phyloP scores from a whole-genome alignment of 2,329 filamentous ascomycete genomes.

The Pestalotiopsis sp. region DNA sequence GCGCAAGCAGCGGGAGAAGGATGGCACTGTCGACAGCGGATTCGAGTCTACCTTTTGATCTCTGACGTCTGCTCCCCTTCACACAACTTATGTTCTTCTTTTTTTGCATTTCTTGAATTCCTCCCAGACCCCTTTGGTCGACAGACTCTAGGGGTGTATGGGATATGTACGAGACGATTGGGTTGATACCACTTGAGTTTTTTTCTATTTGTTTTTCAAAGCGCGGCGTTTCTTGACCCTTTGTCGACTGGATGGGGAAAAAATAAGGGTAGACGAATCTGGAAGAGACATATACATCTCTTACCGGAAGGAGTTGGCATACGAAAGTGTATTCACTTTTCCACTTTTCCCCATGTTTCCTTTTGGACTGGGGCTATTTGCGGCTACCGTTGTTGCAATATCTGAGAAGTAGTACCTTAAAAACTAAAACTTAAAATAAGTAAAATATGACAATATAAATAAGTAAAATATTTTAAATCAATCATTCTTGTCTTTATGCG shows the following conservation, averaged over 20 bases:
- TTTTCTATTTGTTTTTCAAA: not conserved
- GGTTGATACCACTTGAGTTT: constrained; percentile 12
- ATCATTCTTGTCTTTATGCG: not conserved
- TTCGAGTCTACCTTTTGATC: not conserved
- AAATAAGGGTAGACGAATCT: not conserved
- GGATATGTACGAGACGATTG: not conserved
- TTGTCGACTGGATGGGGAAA: not conserved
- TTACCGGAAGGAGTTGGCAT: not conserved
- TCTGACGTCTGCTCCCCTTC: not conserved
- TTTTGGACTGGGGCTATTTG: constrained; percentile 5
- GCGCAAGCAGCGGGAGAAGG: constrained; percentile 34
- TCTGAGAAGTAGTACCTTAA: constrained; percentile 11
- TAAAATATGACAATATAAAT: constrained; percentile 1
- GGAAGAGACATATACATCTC: not conserved
- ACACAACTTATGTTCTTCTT: not conserved
- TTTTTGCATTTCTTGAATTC: not conserved
- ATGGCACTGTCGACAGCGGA: constrained; percentile 9
- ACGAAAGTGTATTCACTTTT: not conserved
- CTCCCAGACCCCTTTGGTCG: not conserved
- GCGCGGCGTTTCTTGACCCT: constrained; percentile 7
- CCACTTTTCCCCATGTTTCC: not conserved
- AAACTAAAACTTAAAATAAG: constrained; percentile 1
- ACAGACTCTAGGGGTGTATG: not conserved
- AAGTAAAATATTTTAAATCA: constrained; percentile 13
- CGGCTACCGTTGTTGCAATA: not conserved